Evolutionary conservation across 345 rosid species (phyloP).

Genomic region (Dovyalis caffra): DNA sequence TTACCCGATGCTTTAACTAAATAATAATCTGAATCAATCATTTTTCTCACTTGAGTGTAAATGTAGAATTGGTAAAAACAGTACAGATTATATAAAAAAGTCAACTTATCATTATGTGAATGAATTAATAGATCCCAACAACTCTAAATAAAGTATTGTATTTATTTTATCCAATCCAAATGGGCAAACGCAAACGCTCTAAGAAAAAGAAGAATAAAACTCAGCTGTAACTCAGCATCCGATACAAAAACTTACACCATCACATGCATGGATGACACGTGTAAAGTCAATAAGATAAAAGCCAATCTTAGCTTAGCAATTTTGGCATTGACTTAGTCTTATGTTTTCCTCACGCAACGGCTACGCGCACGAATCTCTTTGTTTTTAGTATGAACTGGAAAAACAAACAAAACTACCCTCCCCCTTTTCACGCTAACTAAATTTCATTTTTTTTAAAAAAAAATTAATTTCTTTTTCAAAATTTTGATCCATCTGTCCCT

Average conservation of each 20-base stretch:
- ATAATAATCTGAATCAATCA: too few species aligned
- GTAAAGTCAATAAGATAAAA: not conserved
- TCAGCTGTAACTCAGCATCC: not conserved
- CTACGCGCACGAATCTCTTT: constrained; percentile 10
- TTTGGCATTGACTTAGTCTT: constrained; percentile 36
- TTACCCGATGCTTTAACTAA: too few species aligned
- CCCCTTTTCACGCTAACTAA: constrained; percentile 7
- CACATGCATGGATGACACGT: constrained; percentile 37
- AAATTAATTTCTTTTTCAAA: not conserved
- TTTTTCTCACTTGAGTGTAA: too few species aligned
- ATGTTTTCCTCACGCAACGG: constrained; percentile 9
- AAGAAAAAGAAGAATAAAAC: too few species aligned
- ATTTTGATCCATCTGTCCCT: not conserved
- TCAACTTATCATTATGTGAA: too few species aligned
- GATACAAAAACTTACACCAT: not conserved
- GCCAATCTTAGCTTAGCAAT: not conserved
- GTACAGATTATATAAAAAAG: too few species aligned
- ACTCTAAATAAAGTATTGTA: too few species aligned
- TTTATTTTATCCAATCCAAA: too few species aligned
- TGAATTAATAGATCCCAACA: too few species aligned
- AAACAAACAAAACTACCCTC: not conserved
- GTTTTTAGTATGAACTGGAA: constrained; percentile 12
- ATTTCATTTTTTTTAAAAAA: not conserved
- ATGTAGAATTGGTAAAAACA: too few species aligned
- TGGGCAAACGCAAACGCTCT: too few species aligned